Percentiles rank a stretch among this genome's conserved stretches.
Evolutionary conservation across 306 rosid species (phyloP).

Genomic region (Fagus sylvatica): DNA sequence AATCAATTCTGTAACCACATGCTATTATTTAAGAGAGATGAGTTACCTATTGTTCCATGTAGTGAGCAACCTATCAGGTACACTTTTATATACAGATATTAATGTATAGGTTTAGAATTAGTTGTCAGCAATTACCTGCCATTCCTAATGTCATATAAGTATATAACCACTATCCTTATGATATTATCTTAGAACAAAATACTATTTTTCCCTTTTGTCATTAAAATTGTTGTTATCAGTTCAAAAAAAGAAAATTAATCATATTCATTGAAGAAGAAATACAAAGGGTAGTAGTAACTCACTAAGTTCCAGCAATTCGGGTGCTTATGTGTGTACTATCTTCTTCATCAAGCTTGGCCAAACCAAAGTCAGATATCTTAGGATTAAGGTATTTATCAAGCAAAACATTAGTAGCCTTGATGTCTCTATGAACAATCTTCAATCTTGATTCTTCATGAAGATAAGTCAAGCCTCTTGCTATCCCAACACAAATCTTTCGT

Average conservation of each 20-base stretch:
- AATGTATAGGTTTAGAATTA: no score
- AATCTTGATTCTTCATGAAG: constrained; percentile 44
- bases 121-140: no score
- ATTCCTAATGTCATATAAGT: no score
- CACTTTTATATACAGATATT: no score
- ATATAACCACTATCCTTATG: no score
- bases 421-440: constrained; percentile 49
- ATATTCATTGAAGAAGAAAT: no score
- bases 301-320: constrained; percentile 41
- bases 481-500: constrained; percentile 31
- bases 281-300: not conserved
- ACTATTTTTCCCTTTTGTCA: no score
- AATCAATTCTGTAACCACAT: no score
- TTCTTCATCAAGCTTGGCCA: constrained; percentile 46
- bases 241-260: not conserved
- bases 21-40: no score
- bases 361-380: constrained; percentile 43
- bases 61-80: no score
- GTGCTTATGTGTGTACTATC: constrained; percentile 46
- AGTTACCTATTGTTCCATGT: no score
- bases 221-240: not conserved
- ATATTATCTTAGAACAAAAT: no score
- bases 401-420: constrained; percentile 46
- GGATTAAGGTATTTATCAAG: constrained; percentile 40
- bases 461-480: constrained; percentile 38